Conservation (phyloP, 371 early-diverging fungal species). For the Mucor saturninus region DNA sequence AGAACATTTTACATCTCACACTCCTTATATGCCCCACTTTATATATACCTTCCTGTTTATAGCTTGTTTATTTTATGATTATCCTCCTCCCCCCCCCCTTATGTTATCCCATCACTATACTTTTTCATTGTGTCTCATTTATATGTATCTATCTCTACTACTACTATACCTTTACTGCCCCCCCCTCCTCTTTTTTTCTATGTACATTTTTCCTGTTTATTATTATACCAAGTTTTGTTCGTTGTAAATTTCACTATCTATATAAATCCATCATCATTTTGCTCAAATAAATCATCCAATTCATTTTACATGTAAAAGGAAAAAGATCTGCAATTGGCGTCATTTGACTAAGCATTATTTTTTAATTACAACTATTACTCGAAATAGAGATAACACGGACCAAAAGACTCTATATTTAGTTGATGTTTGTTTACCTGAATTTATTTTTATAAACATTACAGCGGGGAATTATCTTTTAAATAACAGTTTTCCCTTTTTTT, state of each 20-base stretch:
- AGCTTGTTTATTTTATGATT: slow-evolving; percentile 8
- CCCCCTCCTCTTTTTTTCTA: neutral
- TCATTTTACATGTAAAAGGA: neutral
- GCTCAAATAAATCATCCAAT: slow-evolving; percentile 1
- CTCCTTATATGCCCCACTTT: slow-evolving; percentile 2
- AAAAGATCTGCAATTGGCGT: neutral
- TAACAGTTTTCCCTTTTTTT: neutral
- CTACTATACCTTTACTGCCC: slow-evolving; percentile 1
- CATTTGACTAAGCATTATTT: neutral
- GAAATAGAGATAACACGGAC: neutral
- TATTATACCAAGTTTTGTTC: slow-evolving; percentile 11
- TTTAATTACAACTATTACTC: slow-evolving; percentile 3
- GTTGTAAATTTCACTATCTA: slow-evolving; percentile 12
- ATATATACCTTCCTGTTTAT: slow-evolving; percentile 7
- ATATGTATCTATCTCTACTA: slow-evolving; percentile 3
- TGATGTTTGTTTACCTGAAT: too few relatives aligned
- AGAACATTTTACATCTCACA: slow-evolving; percentile 2
- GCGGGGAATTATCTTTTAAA: neutral
- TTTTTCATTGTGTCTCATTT: slow-evolving; percentile 8
- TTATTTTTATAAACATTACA: too few relatives aligned
- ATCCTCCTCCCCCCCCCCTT: slow-evolving; percentile 5
- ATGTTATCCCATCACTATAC: neutral
- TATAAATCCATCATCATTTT: slow-evolving; percentile 8
- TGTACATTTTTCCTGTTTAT: slow-evolving; percentile 11
- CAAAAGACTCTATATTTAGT: too few relatives aligned